Evolutionary conservation across 169 alveolate genomes (phyloP), one percentile per base, ranked within the genome.

Genomic region (Cardiosporidium cionae): DNA sequence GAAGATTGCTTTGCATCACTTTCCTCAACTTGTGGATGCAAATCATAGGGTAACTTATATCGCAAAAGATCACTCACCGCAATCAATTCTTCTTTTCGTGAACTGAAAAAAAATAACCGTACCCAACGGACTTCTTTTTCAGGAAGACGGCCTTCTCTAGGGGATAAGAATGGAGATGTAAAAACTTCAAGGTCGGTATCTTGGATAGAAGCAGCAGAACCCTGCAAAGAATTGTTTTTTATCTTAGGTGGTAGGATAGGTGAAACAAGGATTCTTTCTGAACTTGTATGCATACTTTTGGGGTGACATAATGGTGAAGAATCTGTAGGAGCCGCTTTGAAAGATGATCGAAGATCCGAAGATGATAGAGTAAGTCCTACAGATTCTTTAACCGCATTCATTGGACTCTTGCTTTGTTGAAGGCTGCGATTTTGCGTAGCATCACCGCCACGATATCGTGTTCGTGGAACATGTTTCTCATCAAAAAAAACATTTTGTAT

Each of bases 41-140:
- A 32, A 37, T 76, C 82, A 36, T 68, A 76, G 25, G 78, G 72
- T 1, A 76, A 31, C 66, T 69, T 68, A 65, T 66, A 68, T 7
- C n/a, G 58, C n/a, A 44, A n/a, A 44, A 44, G 58, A 16, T 44
- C 58, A 44, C n/a, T 44, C 16, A 44, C 58, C 16, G 58, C 58
- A 16, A 44, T 16, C n/a, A 44, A 44, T 44, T 44, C 58, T 44
- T 44, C 58, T 44, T 44, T 44, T 44, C 58, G 16, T 44, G 58
- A 44, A 44, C 27, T n/a, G n/a, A 44, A n/a, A 44, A 16, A 44
- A 44, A 44, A 44, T 16, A 44, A 16, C n/a, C n/a, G 16, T 44
- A 44, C n/a, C 58, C 58, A 44, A n/a, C 58, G 16, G 27, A 44
- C 58, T 44, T 44, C n/a, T 44, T 44, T n/a, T 44, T 44, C 27